Evolutionary conservation across 768 basidiomycete genomes (phyloP).

Genomic region (Pholiota conissans): DNA sequence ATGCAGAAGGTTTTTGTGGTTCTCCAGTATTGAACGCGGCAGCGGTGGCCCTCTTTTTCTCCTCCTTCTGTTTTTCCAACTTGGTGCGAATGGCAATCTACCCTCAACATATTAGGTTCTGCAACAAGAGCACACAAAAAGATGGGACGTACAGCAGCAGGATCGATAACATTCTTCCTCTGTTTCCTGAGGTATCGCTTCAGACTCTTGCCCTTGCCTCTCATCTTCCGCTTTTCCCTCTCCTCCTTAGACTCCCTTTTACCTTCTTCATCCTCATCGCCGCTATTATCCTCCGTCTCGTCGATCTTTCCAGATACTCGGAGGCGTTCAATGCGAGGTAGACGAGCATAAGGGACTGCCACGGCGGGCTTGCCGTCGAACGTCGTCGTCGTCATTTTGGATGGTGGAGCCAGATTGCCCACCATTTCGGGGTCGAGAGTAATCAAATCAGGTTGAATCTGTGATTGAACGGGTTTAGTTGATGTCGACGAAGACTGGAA

Average conservation of each 20-base stretch:
- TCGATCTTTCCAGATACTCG: constrained; percentile 75
- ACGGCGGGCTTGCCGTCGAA: constrained; percentile 33
- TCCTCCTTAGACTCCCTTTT: constrained; percentile 32
- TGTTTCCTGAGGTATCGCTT: constrained; percentile 89
- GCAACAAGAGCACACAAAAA: neutral
- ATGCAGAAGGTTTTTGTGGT: constrained; percentile 16
- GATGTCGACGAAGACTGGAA: neutral
- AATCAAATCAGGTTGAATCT: constrained; percentile 94
- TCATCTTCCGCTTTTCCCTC: constrained; percentile 76
- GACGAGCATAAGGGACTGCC: constrained; percentile 64
- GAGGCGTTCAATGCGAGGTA: constrained; percentile 78
- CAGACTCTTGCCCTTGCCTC: constrained; percentile 84
- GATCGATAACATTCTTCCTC: constrained; percentile 93
- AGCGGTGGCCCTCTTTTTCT: constrained; percentile 29
- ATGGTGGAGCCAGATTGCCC: constrained; percentile 63
- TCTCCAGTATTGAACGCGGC: constrained; percentile 22
- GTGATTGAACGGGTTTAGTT: neutral
- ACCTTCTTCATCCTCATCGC: constrained; percentile 40
- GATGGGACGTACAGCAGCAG: constrained; percentile 35
- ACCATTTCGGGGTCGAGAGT: constrained; percentile 77
- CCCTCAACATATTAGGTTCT: neutral
- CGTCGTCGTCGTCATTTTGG: constrained; percentile 48
- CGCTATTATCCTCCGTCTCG: constrained; percentile 54
- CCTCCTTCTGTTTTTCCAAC: constrained; percentile 20
- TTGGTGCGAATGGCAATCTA: constrained; percentile 69